phyloP scores from a whole-genome alignment of 805 yeast species.

The Grigorovia transvaalensis region DNA sequence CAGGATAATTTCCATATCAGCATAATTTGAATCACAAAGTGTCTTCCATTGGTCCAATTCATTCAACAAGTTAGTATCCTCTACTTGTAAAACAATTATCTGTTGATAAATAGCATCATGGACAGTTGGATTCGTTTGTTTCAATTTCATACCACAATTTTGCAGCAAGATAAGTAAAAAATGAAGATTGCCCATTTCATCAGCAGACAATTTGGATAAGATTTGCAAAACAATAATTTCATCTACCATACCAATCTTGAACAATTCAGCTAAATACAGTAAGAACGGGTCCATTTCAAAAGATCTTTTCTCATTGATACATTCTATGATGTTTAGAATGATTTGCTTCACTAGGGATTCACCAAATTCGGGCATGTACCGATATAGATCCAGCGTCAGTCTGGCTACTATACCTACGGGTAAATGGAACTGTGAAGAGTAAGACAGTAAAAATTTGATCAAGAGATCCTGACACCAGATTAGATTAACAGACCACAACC shows the following conservation, averaged over 20 bases:
- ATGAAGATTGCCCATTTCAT: conserved; percentile 26
- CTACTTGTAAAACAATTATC: conserved; percentile 50
- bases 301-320: conserved; percentile 25
- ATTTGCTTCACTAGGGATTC: conserved; percentile 43
- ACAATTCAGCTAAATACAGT: conserved; percentile 25
- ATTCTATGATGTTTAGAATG: conserved; percentile 47
- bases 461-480: conserved; percentile 52
- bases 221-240: conserved; percentile 40
- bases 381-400: conserved; percentile 27
- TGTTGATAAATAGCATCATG: conserved; percentile 45
- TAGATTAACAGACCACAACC: conserved; percentile 44
- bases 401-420: not conserved
- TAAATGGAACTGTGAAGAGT: not conserved
- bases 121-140: conserved; percentile 35
- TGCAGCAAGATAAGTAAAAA: conserved; percentile 42
- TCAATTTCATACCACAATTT: conserved; percentile 43
- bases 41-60: conserved; percentile 39
- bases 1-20: not conserved
- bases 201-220: conserved; percentile 25
- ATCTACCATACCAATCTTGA: conserved; percentile 51
- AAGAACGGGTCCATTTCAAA: not conserved
- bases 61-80: conserved; percentile 38
- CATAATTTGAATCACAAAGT: not conserved
- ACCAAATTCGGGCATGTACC: conserved; percentile 53
- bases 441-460: not conserved